Base-by-base conservation (phyloP, 306 rosid genomes). In the Macrotyloma uniflorum region DNA sequence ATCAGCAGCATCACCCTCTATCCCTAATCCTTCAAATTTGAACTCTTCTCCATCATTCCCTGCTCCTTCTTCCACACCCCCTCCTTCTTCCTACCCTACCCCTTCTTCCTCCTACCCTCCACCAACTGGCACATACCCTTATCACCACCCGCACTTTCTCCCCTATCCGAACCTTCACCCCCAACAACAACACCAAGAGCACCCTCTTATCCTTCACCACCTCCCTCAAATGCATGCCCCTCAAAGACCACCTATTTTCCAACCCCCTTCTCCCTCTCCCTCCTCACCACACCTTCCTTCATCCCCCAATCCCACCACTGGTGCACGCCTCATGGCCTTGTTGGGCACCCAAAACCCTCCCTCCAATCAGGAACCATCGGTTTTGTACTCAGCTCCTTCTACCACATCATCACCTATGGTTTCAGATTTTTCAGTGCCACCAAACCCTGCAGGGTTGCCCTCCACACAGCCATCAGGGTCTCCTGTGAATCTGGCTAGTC, bases 71-170 rank as follows among this genome's bases (percentile, higher is more conserved):
- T 75, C 91, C 8, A 20, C 89, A 28, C 75, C 85, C 28, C 77
- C 88, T 59, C 72, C 88, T 64, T 24, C 90, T 61, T 65, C 90
- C 11, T 85, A 73, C 55, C 87, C 85, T 1, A 51, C 85, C 19
- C 82, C 94, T 45, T 87, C 93, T 26, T 84, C 94, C 65, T 90
- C 94, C 4, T 90, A 86, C 80, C 94, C 94, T 63, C 94, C 94
- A 12, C 84, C 90, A 1, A 86, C 94, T 75, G 93, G 91, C 35
- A 77, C 88, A 35, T 76, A 82, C 81, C 85, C 87, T 28, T 87
- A 59, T 79, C 80, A 85, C 36, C 57, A 75, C 16, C 86, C 90
- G 75, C 84, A 82, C 86, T 86, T 62, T 67, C 83, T 86, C 28
- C 88, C 86, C 38, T 85, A 81, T 24, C 86, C 76, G 45, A 55